A percentile compares a stretch with the other conserved stretches of the same genome.
These are phyloP conservation scores for Amaranthus palmeri DNA, from an alignment of 148 eudicot genomes.

Conservation along the genomic window DNA sequence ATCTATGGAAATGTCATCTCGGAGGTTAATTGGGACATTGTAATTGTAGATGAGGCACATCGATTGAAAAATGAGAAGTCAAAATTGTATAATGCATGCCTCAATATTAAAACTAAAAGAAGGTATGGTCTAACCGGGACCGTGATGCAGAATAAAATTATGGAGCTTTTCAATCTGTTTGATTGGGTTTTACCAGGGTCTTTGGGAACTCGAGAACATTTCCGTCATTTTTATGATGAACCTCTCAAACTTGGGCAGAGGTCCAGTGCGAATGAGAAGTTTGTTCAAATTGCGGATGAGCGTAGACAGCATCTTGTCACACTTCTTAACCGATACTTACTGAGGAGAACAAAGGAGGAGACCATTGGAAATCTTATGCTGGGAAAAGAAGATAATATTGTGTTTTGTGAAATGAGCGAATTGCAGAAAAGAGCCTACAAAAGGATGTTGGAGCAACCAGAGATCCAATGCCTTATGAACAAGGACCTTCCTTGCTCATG, in stretches of 20 bases:
- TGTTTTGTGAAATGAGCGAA: constrained; percentile 93
- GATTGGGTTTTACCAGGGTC: constrained; percentile 90
- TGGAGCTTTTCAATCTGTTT: constrained; percentile 92
- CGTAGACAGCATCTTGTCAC: constrained; percentile 78
- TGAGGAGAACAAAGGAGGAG: constrained; percentile 96
- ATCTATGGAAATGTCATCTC: constrained; percentile 63
- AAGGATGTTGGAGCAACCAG: constrained; percentile 81
- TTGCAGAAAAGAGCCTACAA: constrained; percentile 80
- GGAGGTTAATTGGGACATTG: constrained; percentile 70
- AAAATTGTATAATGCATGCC: constrained; percentile 73
- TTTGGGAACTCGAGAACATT: constrained; percentile 90
- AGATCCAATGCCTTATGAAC: constrained; percentile 75
- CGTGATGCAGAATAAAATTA: constrained; percentile 90
- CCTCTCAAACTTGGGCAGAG: constrained; percentile 97
- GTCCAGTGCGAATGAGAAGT: constrained; percentile 73
- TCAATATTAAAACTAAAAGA: constrained; percentile 54
- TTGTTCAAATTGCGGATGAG: constrained; percentile 74
- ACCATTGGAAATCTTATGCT: constrained; percentile 94
- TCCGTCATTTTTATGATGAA: constrained; percentile 87
- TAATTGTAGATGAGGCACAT: constrained; percentile 89
- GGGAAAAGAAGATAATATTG: constrained; percentile 99
- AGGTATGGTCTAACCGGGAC: constrained; percentile 97
- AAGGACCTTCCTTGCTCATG: constrained; percentile 92
- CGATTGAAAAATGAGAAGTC: constrained; percentile 91
- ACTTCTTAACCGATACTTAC: constrained; percentile 59